Conservation (phyloP, 768 basidiomycete genomes). For the Rhizopogon vulgaris region DNA sequence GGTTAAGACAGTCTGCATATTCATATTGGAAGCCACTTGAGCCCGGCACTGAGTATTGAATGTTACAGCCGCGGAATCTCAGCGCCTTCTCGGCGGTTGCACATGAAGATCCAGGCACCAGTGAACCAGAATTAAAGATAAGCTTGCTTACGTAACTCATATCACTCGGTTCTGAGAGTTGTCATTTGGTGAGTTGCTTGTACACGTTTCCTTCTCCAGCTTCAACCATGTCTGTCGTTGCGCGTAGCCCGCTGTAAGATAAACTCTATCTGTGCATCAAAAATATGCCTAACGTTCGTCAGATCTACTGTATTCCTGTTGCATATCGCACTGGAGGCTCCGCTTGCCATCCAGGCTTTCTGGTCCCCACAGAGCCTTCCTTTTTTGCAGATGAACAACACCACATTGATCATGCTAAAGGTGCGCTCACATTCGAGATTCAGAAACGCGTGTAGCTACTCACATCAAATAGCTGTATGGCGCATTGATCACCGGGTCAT, state of each 20-base stretch:
- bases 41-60: no score
- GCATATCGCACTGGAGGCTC: conserved; percentile 75
- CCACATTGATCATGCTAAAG: conserved; percentile 69
- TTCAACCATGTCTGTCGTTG: conserved; percentile 12
- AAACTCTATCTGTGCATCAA: not conserved
- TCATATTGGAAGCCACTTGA: no score
- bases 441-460: not conserved
- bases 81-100: no score
- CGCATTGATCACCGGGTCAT: conserved; percentile 53
- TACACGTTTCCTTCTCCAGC: not conserved
- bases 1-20: no score
- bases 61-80: no score
- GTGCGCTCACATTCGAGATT: conserved; percentile 29
- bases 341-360: conserved; percentile 72
- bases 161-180: not conserved
- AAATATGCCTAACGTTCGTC: not conserved
- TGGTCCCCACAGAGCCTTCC: conserved; percentile 58
- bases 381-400: conserved; percentile 79
- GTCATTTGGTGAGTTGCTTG: not conserved
- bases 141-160: conserved; percentile 2
- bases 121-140: not conserved
- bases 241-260: conserved; percentile 39
- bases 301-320: conserved; percentile 70
- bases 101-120: no score
- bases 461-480: conserved; percentile 53